Conservation (phyloP, 2,329 filamentous ascomycete genomes). For the Triangularia setosa region DNA sequence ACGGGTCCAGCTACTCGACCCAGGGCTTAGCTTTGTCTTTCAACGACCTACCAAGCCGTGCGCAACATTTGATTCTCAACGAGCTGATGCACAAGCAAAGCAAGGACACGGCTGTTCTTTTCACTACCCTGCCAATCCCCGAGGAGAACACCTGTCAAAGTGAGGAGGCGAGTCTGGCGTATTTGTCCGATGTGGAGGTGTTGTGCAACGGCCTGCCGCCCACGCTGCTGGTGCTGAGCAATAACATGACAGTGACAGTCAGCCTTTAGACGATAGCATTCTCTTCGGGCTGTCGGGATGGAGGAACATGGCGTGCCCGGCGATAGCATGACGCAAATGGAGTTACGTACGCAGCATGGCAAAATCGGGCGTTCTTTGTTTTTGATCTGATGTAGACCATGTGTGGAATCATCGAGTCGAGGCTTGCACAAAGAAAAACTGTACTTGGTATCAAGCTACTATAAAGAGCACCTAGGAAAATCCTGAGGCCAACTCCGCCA, state of each 20-base stretch:
- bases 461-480: background rate
- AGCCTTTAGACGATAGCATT: conserved; percentile 48
- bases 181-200: conserved; percentile 74
- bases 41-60: conserved; percentile 79
- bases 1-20: conserved; percentile 49
- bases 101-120: conserved; percentile 68
- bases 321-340: conserved; percentile 10
- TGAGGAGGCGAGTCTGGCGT: conserved; percentile 66
- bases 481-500: background rate
- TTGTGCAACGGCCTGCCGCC: conserved; percentile 74
- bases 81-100: conserved; percentile 72
- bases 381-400: background rate
- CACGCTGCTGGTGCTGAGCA: conserved; percentile 74
- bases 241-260: conserved; percentile 85
- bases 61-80: conserved; percentile 82
- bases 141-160: conserved; percentile 70
- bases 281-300: conserved; percentile 1
- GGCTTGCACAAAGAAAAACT: background rate
- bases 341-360: background rate
- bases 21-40: conserved; percentile 70
- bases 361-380: background rate
- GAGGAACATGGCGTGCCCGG: background rate
- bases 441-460: background rate
- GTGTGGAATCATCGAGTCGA: background rate
- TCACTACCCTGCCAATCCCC: conserved; percentile 80